Conservation (phyloP, 2,329 filamentous ascomycete species). For the Talaromyces amestolkiae region DNA sequence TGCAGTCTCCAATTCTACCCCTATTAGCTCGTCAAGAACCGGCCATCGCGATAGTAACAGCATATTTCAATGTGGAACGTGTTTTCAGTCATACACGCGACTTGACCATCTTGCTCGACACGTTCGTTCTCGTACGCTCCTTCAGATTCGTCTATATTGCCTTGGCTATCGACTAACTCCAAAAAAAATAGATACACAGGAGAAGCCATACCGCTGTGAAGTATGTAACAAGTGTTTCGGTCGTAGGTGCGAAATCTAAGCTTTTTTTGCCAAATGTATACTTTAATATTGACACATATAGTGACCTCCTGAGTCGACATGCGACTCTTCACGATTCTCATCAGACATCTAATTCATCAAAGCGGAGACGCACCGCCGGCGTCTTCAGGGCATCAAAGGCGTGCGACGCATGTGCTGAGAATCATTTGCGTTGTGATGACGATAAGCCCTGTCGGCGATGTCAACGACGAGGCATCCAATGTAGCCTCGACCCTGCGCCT, state of each 20-base stretch:
- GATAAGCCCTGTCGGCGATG: slow-evolving; percentile 33
- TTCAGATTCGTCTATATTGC: neutral
- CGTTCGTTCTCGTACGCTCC: neutral
- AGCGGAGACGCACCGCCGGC: slow-evolving; percentile 15
- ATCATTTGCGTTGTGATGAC: slow-evolving; percentile 33
- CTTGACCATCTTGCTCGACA: neutral
- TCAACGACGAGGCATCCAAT: slow-evolving; percentile 24
- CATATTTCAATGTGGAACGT: neutral
- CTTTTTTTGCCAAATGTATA: no score
- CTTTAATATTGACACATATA: slow-evolving; percentile 13
- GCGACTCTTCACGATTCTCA: slow-evolving; percentile 1
- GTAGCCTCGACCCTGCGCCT: neutral
- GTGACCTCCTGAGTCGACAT: slow-evolving; percentile 22
- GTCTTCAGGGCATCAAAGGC: slow-evolving; percentile 26
- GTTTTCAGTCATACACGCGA: neutral
- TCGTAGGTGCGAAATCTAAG: slow-evolving; percentile 24
- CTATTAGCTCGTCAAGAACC: neutral
- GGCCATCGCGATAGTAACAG: neutral
- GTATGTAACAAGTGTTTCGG: slow-evolving; percentile 32
- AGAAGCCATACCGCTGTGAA: slow-evolving; percentile 30
- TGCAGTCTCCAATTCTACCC: neutral
- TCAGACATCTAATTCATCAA: neutral
- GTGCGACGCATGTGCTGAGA: slow-evolving; percentile 29
- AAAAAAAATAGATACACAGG: slow-evolving; percentile 29
- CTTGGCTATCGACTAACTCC: neutral